These are phyloP conservation scores for Melampsora allii-populina DNA, from an alignment of 1,284 basidiomycete genomes.

Conservation along the genomic window DNA sequence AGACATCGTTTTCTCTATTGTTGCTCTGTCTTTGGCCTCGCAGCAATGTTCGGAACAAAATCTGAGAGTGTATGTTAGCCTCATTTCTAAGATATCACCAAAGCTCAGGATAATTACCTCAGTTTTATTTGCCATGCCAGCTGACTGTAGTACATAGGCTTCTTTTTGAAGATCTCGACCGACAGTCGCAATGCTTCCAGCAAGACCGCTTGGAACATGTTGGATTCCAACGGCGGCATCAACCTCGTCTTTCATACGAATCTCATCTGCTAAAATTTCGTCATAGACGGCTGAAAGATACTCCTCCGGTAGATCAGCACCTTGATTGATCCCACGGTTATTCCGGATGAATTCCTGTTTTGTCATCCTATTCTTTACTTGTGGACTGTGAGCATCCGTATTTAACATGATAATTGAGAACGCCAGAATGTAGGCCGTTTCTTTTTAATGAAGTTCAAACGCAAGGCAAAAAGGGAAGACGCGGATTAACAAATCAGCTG, in stretches of 20 bases:
- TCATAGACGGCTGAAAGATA: constrained; percentile 74
- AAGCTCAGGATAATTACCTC: constrained; percentile 60
- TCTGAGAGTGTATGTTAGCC: constrained; percentile 57
- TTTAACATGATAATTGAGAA: constrained; percentile 93
- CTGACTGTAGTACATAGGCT: constrained; percentile 86
- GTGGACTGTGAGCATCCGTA: constrained; percentile 91
- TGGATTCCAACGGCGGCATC: constrained; percentile 59
- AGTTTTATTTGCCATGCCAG: constrained; percentile 91
- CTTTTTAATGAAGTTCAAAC: constrained; percentile 54
- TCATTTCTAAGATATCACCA: not conserved
- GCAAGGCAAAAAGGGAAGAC: not conserved
- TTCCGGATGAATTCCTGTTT: constrained; percentile 84
- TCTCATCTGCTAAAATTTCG: constrained; percentile 84
- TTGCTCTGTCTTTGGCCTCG: constrained; percentile 72
- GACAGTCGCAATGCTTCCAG: constrained; percentile 75
- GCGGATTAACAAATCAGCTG: too few species aligned
- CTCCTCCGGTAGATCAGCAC: constrained; percentile 78
- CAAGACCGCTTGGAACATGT: constrained; percentile 62
- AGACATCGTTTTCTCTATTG: constrained; percentile 71
- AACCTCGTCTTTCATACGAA: constrained; percentile 95
- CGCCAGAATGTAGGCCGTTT: constrained; percentile 86
- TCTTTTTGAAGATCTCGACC: constrained; percentile 90
- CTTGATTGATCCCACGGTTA: constrained; percentile 91
- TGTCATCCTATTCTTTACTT: constrained; percentile 84
- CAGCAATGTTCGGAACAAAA: constrained; percentile 83